Evolutionary conservation across 129 eudicot species (phyloP).

Genomic region (Arctium minus): DNA sequence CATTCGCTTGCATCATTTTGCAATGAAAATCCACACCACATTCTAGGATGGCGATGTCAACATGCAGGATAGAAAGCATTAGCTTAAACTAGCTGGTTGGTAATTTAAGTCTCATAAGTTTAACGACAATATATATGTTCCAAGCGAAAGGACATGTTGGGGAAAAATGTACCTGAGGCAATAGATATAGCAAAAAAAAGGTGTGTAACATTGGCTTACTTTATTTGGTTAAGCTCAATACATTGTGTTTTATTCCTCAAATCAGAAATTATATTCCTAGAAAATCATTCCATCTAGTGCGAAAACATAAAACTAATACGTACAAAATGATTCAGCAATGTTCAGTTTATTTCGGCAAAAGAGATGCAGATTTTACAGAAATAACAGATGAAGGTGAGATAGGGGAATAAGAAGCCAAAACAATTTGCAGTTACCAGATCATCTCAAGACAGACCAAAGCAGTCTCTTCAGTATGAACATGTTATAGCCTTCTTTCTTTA

Average conservation of each 20-base stretch:
- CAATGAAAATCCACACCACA: not conserved
- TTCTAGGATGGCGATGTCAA: not conserved
- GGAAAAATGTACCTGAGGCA: not conserved
- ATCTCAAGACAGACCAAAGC: not conserved
- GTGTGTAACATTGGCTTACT: not conserved
- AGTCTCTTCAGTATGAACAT: not conserved
- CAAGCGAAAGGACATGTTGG: not conserved
- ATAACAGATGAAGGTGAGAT: not conserved
- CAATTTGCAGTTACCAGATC: not conserved
- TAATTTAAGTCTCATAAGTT: not conserved
- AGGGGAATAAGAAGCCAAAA: not conserved
- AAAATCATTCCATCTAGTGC: not conserved
- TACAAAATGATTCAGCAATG: slow-evolving; percentile 8
- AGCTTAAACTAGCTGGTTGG: not conserved
- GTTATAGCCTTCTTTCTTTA: not conserved
- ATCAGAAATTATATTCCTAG: not conserved
- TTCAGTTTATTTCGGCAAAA: not conserved
- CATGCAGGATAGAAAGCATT: not conserved
- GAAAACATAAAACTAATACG: not conserved
- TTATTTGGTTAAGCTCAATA: not conserved
- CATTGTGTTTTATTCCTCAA: not conserved
- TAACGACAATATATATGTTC: not conserved
- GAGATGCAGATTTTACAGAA: not conserved
- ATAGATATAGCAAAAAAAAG: not conserved
- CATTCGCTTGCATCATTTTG: not conserved